Evolutionary conservation across 2,329 filamentous ascomycete species (phyloP), one percentile per base, ranked within the genome.

Genomic region (Colletotrichum tofieldiae): DNA sequence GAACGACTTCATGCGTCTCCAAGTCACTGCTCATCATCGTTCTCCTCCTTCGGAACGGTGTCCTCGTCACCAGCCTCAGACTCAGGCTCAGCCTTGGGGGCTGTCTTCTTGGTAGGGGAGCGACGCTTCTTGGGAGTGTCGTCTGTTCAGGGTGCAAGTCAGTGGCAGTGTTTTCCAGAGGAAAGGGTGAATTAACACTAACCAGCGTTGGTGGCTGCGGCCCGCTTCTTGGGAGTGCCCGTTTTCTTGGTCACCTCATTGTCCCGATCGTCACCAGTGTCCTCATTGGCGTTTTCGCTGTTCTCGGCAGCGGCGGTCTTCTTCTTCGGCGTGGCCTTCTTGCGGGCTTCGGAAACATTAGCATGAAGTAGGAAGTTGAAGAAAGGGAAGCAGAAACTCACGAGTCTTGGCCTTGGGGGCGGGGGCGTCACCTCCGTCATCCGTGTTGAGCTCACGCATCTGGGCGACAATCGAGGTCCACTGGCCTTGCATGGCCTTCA

Each of bases 391-490:
- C n/a, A 18, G 14, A 3, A n/a, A 43, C 65, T 41, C 7, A 72
- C 69, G 65, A 32, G 65, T 41, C 52, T 65, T 65, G 35, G 76
- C 59, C 18, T 76, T 77, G 0, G 75, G 67, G 0, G 62, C n/a
- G 4, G 56, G 49, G 9, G 5, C 23, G 1, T 63, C 68, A 3
- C 64, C 73, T 9, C 59, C 65, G 1, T 37, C 64, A 11, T 76
- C 59, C 2, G 78, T 71, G 60, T 83, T 81, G 20, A 85, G 75
- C 0, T 83, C 82, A 0, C 77, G 75, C 12, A 83, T 79, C 3
- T 77, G 75, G 41, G 83, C 83, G 35, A 79, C 78, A 29, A 84
- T 78, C 14, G 76, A 79, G 1, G 78, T 79, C 83, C 82, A 85
- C 67, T 79, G 77, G 52, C 81, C 80, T 73, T 81, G 77, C 0